Conservation (phyloP, 345 rosid species). For the Syzygium oleosum region DNA sequence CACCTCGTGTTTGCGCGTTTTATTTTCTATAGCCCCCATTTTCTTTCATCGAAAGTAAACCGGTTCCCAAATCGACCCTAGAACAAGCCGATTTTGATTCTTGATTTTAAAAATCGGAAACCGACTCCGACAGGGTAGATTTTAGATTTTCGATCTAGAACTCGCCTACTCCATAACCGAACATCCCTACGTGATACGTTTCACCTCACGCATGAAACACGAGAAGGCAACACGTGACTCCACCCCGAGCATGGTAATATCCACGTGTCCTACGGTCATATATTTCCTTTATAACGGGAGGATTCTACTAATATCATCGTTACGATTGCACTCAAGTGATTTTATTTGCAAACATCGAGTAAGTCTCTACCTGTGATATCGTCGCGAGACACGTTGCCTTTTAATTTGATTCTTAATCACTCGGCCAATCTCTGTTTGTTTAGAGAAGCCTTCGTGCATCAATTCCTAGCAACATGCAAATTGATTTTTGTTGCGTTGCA, state of each 20-base stretch:
- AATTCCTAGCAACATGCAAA: background rate
- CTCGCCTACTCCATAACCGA: no score
- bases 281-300: no score
- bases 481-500: background rate
- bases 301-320: no score
- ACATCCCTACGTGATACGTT: no score
- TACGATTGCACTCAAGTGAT: background rate
- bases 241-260: rapidly evolving
- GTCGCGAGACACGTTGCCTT: background rate
- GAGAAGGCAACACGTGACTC: background rate
- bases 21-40: background rate
- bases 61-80: background rate
- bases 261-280: rapidly evolving
- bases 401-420: background rate
- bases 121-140: rapidly evolving
- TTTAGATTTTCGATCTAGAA: background rate
- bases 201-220: background rate
- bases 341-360: background rate
- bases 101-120: background rate
- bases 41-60: background rate
- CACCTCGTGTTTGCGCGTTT: background rate
- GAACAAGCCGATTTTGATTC: rapidly evolving
- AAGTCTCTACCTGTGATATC: rapidly evolving
- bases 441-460: background rate
- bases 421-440: background rate